Base-by-base conservation (phyloP, 805 yeast species). In the Spathaspora passalidarum region DNA sequence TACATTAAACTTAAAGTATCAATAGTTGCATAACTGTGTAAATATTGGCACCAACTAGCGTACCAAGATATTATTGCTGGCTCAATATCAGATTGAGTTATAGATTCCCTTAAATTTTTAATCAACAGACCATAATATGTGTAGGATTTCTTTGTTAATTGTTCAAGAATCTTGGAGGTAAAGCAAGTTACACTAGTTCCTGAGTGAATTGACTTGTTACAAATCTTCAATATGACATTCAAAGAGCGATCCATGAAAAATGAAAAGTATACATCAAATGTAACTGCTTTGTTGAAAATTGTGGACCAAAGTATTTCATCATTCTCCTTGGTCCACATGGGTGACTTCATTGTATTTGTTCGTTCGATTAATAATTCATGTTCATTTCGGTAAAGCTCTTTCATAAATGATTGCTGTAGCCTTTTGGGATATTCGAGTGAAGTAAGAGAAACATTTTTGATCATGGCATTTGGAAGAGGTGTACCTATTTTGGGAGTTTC, bases 211-310 rank as follows among this genome's bases (percentile, higher is more conserved):
- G 45, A 38, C 22, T 42, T 17, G 21, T 45, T 46, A 22, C 51
- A 43, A 16, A 44, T 46, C 38, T 49, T 50, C 16, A 50, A 22
- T 4, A 50, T 19, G 10, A 66, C 55, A 43, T 64, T 69, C 37
- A 69, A 53, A 0, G 73, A 59, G 41, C 67, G 59, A 44, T 70
- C 75, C 52, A 70, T 61, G 48, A 70, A 62, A 47, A 68, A 70
- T 2, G 61, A 58, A 49, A 62, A 65, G 45, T 68, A 68, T 7
- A 66, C 55, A 29, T 64, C 57, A 36, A 66, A 53, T 4, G 56
- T 52, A 2, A 57, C 55, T 16, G 66, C 58, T 39, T 60, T 62
- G 39, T 61, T 54, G 46, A 62, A 63, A 19, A 69, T 46, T 0
- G 58, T 45, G n/a, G 52, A 48, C 75, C 75, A 70, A 38, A 70